A percentile compares a stretch with the other conserved stretches of the same genome.
Conservation (phyloP, 495 filamentous ascomycete species). For the Aspergillus coremiiformis region DNA sequence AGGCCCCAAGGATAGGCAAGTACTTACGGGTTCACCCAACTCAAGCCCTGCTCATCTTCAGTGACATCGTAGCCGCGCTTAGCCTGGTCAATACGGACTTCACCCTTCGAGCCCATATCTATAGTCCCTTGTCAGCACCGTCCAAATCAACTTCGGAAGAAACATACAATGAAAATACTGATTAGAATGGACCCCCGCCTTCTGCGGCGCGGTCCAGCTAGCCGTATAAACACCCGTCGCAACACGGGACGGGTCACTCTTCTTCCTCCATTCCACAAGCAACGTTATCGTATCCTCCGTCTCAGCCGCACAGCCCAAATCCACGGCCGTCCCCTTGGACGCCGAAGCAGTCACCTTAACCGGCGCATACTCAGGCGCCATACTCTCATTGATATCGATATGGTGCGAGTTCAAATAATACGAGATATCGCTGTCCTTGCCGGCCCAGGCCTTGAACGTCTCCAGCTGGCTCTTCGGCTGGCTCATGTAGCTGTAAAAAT, state of each 20-base stretch:
- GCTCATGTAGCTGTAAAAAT: conserved; percentile 96
- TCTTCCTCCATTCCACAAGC: conserved; percentile 79
- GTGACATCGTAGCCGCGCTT: conserved; percentile 95
- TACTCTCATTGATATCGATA: conserved; percentile 81
- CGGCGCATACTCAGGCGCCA: conserved; percentile 76
- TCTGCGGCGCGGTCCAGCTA: conserved; percentile 88
- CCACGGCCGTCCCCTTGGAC: conserved; percentile 60
- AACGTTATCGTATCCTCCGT: conserved; percentile 94
- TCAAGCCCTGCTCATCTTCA: conserved; percentile 61
- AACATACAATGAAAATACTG: conserved; percentile 82
- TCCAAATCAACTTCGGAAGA: background rate
- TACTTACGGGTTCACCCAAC: conserved; percentile 72
- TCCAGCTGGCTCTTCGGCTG: conserved; percentile 90
- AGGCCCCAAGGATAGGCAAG: conserved; percentile 10
- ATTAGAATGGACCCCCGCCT: conserved; percentile 85
- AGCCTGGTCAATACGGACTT: conserved; percentile 85
- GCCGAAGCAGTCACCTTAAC: conserved; percentile 72
- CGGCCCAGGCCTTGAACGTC: conserved; percentile 95
- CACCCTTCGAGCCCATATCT: conserved; percentile 73
- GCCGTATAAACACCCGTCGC: conserved; percentile 93
- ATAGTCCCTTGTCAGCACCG: conserved; percentile 3
- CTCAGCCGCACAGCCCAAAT: conserved; percentile 64
- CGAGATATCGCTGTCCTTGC: conserved; percentile 81
- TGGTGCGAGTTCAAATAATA: conserved; percentile 96
- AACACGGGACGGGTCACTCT: conserved; percentile 53